Base-by-base conservation (phyloP, 495 filamentous ascomycete species). In the Aspergillus biplanus region DNA sequence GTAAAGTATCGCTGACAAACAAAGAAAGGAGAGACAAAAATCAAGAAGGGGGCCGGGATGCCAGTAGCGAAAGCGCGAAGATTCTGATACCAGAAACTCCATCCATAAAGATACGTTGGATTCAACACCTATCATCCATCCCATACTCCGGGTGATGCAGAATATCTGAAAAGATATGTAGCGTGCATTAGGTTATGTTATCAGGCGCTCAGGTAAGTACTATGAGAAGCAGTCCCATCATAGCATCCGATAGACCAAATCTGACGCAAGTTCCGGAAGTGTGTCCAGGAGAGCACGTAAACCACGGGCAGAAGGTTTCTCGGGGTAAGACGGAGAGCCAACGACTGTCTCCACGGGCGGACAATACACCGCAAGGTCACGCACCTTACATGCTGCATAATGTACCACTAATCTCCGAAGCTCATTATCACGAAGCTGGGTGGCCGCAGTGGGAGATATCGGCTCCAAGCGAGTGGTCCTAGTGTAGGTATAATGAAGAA, bases 241-340 rank as follows among this genome's bases (percentile, higher is more conserved):
- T 72, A 81, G 77, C 76, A 80, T 78, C 7, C 78, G 77, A 54
- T 79, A 81, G n/a, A 81, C 73, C 69, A 81, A 67, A 71, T 81
- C 79, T 56, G 76, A 78, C 46, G 75, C 79, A 63, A 81, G 62
- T 66, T 81, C 79, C 5, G 78, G 72, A 37, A 73, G 77, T 54
- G 64, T 67, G 59, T 81, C 79, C 64, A 81, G 54, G 56, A 81
- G 67, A 0, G 67, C 64, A 33, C 75, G 69, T 47, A 81, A 66
- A 46, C 73, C 77, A 35, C 58, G 69, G n/a, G 70, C 70, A 1
- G 69, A 69, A 16, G 67, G 61, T 47, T 62, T 60, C 57, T 71
- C 67, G 11, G 69, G 61, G 35, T 64, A 64, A 15, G 66, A 64
- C 1, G 75, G 64, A 46, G 71, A 72, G 3, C 59, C 73, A 37